These are phyloP conservation scores for Hirsutella minnesotensis DNA, from an alignment of 2,329 filamentous ascomycete species.

Conservation along the genomic window DNA sequence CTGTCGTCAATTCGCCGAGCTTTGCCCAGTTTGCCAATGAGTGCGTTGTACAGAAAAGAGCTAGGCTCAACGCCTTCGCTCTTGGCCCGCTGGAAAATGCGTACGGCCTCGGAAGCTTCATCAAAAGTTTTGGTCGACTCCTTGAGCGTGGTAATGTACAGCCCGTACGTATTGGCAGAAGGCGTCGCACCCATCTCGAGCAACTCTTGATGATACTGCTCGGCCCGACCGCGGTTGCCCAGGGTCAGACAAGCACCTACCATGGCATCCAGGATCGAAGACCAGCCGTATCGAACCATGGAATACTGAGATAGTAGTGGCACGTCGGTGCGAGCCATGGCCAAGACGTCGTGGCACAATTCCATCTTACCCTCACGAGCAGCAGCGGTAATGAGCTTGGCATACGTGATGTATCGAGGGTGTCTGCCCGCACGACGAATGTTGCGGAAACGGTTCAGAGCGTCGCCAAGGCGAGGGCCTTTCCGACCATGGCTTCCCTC, in stretches of 20 bases:
- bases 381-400: constrained; percentile 84
- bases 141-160: constrained; percentile 99
- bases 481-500: constrained; percentile 68
- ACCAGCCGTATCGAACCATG: constrained; percentile 89
- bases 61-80: constrained; percentile 89
- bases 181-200: constrained; percentile 82
- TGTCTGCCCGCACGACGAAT: constrained; percentile 87
- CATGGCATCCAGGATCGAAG: constrained; percentile 92
- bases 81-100: constrained; percentile 92
- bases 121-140: constrained; percentile 96
- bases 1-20: constrained; percentile 96
- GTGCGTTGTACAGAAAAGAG: constrained; percentile 94
- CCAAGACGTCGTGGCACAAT: constrained; percentile 74
- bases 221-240: constrained; percentile 69
- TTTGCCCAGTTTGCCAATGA: constrained; percentile 97
- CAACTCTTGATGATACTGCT: constrained; percentile 83
- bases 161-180: constrained; percentile 92
- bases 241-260: constrained; percentile 79
- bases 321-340: constrained; percentile 81
- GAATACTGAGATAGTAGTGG: constrained; percentile 75
- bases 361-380: constrained; percentile 75
- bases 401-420: constrained; percentile 91
- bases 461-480: constrained; percentile 65
- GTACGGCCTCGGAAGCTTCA: constrained; percentile 90
- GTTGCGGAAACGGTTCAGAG: constrained; percentile 74